Evolutionary conservation across 31 red algal species (phyloP), one percentile per base, ranked within the genome.

Genomic region (Asparagopsis taxiformis): DNA sequence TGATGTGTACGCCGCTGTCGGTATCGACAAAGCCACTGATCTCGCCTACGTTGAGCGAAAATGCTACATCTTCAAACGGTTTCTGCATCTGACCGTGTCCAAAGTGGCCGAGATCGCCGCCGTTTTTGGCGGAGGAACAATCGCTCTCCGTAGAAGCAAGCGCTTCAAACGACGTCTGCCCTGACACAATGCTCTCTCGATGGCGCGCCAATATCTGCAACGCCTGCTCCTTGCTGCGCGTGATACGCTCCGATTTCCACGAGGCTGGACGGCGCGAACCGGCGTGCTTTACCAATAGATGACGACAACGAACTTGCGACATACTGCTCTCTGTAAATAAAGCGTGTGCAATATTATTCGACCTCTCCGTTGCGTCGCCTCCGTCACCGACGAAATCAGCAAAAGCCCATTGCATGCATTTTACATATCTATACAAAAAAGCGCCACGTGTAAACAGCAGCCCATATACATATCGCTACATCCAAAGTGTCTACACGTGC

Each of bases 11-110:
- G 48, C 92, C 92, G 20, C 61, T 72, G 25, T 89, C 57, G n/a
- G 92, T 95, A 22, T 95, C 77, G 3, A 95, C 92, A 54, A 85
- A 48, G 48, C 67, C 92, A 39, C 74, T 82, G 46, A 95, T 69
- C 33, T 95, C 84, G 26, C 85, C 85, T 0, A 80, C 72, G 17
- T 90, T 55, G 17, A 95, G 73, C 58, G 34, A 62, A 67, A 90
- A 95, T 31, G 92, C 75, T 28, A 66, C 72, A 37, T 84, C 84
- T 55, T 89, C 85, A 39, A 95, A 95, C 2, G 92, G 78, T 38
- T 78, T 76, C 63, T 90, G 85, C 92, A 95, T 95, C 25, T 59
- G 58, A 8, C 75, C 85, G 51, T 54, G 85, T 25, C 39, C 73
- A 62, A 95, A 95, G 29, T 48, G 48, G 59, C 92, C 92, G 22